Base-by-base conservation (phyloP, 192 early-diverging fungal species). In the Umbelopsis ramanniana region DNA sequence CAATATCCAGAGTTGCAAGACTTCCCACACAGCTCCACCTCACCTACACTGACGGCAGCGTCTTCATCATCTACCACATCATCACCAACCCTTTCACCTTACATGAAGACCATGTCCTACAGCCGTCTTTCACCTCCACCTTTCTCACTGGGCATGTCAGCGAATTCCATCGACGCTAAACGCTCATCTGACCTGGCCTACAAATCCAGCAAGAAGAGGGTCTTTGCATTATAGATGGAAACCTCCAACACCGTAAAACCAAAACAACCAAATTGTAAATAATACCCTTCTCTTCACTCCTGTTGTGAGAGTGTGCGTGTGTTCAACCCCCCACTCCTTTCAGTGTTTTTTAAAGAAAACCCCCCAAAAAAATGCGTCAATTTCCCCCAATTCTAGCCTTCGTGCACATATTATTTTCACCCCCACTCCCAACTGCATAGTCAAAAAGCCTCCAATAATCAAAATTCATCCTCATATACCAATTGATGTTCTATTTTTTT, bases 1-100 rank as follows among this genome's bases (percentile, higher is more conserved):
- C 24, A 60, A 21, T 72, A 72, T 29, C 45, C 52, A 26, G 71
- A 54, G 24, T 45, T 72, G 29, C 71, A 72, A 60, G 54, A 72
- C 23, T 72, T 72, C 40, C 71, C 71, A 46, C 50, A 63, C n/a
- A 50, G 68, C 15, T 53, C 70, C 52, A 11, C 29, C 26, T 63
- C 57, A 63, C 57, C 57, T 29, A 29, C 57, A 37, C 33, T 63
- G 29, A 57, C 71, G 19, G 52, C 70, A 8, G 26, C 68, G 68
- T 52, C 47, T 47, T 54, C 48, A 35, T 70, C 48, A 35, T 70
- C 48, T 7, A 40, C 69, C 14, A 11, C 48, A 29, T 43, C 48
- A 54, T 70, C 69, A 40, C 69, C 69, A 9, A 70, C 69, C 3
- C 53, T 70, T n/a, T 70, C 48, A 40, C 69, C 69, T 0, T 70